Base-by-base conservation (phyloP, 164 flowering plant genomes). In the Berberis thunbergii region DNA sequence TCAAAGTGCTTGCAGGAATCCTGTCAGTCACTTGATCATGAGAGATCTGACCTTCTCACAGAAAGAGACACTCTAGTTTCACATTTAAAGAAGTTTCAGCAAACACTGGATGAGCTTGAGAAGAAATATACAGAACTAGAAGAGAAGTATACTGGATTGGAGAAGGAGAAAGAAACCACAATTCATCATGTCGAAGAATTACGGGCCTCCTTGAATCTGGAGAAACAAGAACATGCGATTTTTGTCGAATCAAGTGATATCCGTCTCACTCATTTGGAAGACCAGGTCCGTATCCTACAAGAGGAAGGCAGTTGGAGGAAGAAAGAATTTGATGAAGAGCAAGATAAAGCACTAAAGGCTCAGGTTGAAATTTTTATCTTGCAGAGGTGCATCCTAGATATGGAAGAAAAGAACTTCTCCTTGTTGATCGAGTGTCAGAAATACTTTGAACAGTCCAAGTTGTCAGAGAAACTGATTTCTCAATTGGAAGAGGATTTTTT, bases 361-460 rank as follows among this genome's bases (percentile, higher is more conserved):
- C 87, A 95, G 74, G 71, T 82, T 45, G 97, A 95, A 70, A 80
- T 82, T 65, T 79, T 78, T 65, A 77, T 91, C 63, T 72, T 86
- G 85, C 90, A 84, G 67, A 83, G 79, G 62, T 84, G 76, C 67
- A 75, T 86, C n/a, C 72, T 75, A 67, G 96, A 87, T 64, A 70
- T 88, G 66, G 89, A 86, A 66, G 83, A 81, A 66, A 89, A 81
- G 67, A 85, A 89, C 68, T 61, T 61, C 42, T 70, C 79, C 54
- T 68, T 89, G 44, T 54, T 78, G 63, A 60, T 77, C 6, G 94
- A 95, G 69, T 80, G 86, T 62, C 80, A 85, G 71, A 85, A 82
- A 68, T 85, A 81, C 64, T 71, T 75, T 40, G 89, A 88, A 67
- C 78, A 79, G 45, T 82, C 85, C 45, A 79, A 78, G 70, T 67